A percentile compares a stretch with the other conserved stretches of the same genome.
phyloP scores from a whole-genome alignment of 192 early-diverging fungal species.

The Backusella tarrabulga region DNA sequence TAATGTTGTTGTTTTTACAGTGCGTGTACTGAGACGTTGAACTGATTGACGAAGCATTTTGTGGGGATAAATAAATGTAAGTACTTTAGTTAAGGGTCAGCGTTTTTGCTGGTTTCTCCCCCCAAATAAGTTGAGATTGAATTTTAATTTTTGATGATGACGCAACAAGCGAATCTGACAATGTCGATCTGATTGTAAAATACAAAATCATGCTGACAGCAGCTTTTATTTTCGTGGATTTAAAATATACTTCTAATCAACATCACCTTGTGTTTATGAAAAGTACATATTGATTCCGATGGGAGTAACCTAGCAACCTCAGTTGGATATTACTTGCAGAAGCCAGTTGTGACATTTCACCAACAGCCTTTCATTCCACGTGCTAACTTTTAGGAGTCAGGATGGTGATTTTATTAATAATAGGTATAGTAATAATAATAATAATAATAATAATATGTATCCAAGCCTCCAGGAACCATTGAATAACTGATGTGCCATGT shows the following conservation, averaged over 20 bases:
- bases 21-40: background rate
- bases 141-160: constrained; percentile 3
- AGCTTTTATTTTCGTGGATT: background rate
- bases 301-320: background rate
- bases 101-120: background rate
- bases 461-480: background rate
- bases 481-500: background rate
- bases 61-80: constrained; percentile 2
- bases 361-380: background rate
- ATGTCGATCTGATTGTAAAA: background rate
- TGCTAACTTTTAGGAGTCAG: background rate
- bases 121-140: constrained; percentile 8
- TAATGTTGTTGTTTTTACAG: background rate
- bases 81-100: constrained; percentile 5
- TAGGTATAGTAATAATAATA: background rate
- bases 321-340: background rate
- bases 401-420: background rate
- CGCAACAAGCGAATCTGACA: background rate
- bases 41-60: constrained; percentile 12
- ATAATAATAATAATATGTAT: background rate
- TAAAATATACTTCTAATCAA: background rate
- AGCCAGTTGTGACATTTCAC: background rate
- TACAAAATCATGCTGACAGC: background rate
- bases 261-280: background rate
- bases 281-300: background rate